These are phyloP conservation scores for Cytidiella melzeri DNA, from an alignment of 768 basidiomycete genomes.

Conservation along the genomic window DNA sequence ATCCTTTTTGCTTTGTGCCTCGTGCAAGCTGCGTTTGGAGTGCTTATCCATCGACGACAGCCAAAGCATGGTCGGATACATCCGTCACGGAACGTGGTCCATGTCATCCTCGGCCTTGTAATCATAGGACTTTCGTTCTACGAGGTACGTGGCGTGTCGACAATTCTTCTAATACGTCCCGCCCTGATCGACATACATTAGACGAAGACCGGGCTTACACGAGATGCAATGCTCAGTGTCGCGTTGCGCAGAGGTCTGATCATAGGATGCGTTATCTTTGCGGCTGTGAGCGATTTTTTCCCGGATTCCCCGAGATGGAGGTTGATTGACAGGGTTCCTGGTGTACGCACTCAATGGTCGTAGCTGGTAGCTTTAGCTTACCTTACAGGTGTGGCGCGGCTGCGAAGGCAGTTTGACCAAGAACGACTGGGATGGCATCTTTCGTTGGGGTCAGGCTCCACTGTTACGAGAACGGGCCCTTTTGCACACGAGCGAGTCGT, in stretches of 20 bases:
- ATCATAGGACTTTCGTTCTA: slow-evolving; percentile 46
- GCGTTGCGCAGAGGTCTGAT: slow-evolving; percentile 25
- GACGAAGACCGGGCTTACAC: slow-evolving; percentile 15
- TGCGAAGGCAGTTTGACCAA: slow-evolving; percentile 23
- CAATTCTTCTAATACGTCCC: neutral
- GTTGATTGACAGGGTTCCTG: slow-evolving; percentile 6
- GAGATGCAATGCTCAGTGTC: slow-evolving; percentile 8
- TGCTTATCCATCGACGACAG: slow-evolving; percentile 42
- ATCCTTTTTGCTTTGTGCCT: slow-evolving; percentile 46
- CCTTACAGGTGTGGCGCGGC: slow-evolving; percentile 30
- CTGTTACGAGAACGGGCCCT: neutral
- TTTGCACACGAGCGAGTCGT: neutral
- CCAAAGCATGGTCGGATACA: slow-evolving; percentile 29
- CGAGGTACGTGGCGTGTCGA: slow-evolving; percentile 31
- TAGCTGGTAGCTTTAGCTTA: slow-evolving; percentile 37
- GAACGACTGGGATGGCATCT: slow-evolving; percentile 23
- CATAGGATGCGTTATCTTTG: slow-evolving; percentile 41
- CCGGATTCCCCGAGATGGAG: slow-evolving; percentile 1
- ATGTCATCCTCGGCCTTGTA: slow-evolving; percentile 45
- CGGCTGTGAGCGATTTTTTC: slow-evolving; percentile 31
- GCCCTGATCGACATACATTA: neutral
- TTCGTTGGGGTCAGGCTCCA: neutral
- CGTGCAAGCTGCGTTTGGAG: slow-evolving; percentile 46
- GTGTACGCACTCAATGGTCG: neutral
- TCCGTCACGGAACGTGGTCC: slow-evolving; percentile 50